These are phyloP conservation scores for Trypanosoma grayi DNA, from an alignment of 208 protist genomes.

Conservation along the genomic window DNA sequence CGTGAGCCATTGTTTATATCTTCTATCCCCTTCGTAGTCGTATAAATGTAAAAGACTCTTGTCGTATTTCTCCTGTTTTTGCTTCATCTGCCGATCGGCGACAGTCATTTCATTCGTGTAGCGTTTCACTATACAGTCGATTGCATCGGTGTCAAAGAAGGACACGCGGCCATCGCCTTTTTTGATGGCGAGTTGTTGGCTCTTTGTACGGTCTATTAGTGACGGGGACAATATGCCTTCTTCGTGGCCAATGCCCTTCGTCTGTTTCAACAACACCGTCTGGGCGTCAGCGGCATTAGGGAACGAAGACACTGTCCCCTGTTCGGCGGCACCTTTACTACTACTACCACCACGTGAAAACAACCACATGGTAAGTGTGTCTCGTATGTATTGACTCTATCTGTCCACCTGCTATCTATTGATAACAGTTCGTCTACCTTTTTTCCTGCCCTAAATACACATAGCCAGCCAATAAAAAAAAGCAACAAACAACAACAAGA, in stretches of 20 bases:
- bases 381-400: not conserved
- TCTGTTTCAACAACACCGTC: constrained; percentile 8
- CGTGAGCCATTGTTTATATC: constrained; percentile 71
- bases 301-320: constrained; percentile 11
- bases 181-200: constrained; percentile 3
- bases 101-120: constrained; percentile 53
- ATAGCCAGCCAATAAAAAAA: no score
- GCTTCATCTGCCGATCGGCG: constrained; percentile 53
- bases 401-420: not conserved
- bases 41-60: constrained; percentile 37
- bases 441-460: not conserved
- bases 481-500: no score
- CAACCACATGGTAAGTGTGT: constrained; percentile 15
- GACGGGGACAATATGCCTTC: constrained; percentile 16
- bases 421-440: no score
- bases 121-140: constrained; percentile 54
- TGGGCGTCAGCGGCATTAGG: constrained; percentile 22
- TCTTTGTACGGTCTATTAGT: constrained; percentile 17
- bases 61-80: constrained; percentile 26
- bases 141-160: constrained; percentile 60
- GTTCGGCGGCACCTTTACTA: not conserved
- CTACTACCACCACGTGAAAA: not conserved
- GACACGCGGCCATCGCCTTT: constrained; percentile 40
- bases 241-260: constrained; percentile 18
- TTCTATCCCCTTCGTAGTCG: constrained; percentile 72